These are phyloP conservation scores for Diplocarpon rosae DNA, from an alignment of 2,329 filamentous ascomycete species.

Conservation along the genomic window DNA sequence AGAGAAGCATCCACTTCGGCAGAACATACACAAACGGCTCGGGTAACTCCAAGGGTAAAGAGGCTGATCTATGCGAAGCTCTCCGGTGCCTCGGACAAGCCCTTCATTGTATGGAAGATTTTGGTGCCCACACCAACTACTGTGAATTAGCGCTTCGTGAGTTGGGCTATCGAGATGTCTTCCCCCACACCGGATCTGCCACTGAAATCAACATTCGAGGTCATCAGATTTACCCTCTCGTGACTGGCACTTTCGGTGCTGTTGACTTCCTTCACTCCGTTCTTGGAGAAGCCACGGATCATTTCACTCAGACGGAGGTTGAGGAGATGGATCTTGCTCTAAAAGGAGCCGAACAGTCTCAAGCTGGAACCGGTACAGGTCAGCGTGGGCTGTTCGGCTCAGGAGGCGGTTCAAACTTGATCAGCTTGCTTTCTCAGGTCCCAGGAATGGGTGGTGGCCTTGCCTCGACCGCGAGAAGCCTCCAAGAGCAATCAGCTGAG, in stretches of 20 bases:
- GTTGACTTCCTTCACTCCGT: constrained; percentile 76
- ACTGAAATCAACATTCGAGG: constrained; percentile 57
- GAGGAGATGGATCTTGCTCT: constrained; percentile 69
- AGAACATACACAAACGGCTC: constrained; percentile 61
- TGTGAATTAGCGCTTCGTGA: constrained; percentile 67
- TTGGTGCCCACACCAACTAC: constrained; percentile 75
- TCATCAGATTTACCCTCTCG: constrained; percentile 59
- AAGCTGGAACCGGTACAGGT: constrained; percentile 29
- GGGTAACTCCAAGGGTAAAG: constrained; percentile 46
- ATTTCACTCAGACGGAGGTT: constrained; percentile 76
- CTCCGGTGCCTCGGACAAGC: constrained; percentile 49
- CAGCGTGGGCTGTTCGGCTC: constrained; percentile 28
- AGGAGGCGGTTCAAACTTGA: constrained; percentile 44
- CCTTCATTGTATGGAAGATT: constrained; percentile 50
- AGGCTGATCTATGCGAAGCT: constrained; percentile 71
- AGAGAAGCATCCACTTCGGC: constrained; percentile 66
- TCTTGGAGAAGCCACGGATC: constrained; percentile 64
- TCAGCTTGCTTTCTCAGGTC: constrained; percentile 63
- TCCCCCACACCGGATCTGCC: constrained; percentile 58
- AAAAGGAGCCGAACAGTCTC: constrained; percentile 49
- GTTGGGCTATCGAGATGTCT: constrained; percentile 56
- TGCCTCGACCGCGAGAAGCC: constrained; percentile 51
- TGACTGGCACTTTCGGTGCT: constrained; percentile 67
- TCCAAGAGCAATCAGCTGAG: constrained; percentile 49
- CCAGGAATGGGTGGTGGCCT: constrained; percentile 58